These are phyloP conservation scores for Trichoderma sp. DNA, from an alignment of 2,329 filamentous ascomycete species.

Conservation along the genomic window DNA sequence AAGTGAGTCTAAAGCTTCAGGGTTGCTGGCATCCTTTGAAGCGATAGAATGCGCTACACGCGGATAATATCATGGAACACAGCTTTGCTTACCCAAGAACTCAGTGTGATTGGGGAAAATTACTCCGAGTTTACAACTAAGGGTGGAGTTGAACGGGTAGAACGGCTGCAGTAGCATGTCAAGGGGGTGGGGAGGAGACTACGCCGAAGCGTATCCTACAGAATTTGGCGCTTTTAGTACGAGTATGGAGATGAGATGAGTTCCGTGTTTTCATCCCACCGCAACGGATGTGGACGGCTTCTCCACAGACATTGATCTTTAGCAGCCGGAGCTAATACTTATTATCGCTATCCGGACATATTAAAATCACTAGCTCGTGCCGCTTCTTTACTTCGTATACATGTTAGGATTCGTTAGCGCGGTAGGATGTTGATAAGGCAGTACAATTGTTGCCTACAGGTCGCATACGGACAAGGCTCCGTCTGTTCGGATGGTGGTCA, in stretches of 20 bases:
- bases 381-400: neutral
- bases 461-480: neutral
- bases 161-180: neutral
- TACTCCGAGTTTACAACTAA: neutral
- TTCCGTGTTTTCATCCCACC: neutral
- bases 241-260: neutral
- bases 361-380: neutral
- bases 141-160: neutral
- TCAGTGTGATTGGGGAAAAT: neutral
- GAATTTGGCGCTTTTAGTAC: neutral
- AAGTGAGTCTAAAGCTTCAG: neutral
- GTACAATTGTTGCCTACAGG: neutral
- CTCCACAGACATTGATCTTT: neutral
- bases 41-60: neutral
- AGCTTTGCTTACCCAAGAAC: neutral
- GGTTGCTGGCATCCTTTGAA: neutral
- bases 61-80: neutral
- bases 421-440: neutral
- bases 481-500: neutral
- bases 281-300: neutral
- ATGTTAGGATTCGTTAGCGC: neutral
- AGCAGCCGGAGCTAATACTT: neutral
- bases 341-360: neutral
- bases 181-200: neutral
- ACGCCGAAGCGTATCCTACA: neutral